These are phyloP conservation scores for Rhizopogon vesiculosus DNA, from an alignment of 768 basidiomycete species.

Conservation along the genomic window DNA sequence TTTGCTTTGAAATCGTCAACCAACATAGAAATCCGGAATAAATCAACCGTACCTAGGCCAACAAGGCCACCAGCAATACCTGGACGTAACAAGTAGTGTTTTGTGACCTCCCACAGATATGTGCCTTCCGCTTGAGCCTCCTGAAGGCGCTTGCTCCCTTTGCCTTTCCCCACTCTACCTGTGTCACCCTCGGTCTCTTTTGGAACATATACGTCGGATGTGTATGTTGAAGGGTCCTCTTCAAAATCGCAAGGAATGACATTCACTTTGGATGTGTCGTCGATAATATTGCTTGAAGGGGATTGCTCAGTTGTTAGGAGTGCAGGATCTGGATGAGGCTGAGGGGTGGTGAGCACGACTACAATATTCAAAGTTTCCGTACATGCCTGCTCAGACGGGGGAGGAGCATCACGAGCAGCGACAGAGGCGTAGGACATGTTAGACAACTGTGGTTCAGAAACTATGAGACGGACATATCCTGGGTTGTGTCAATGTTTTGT, in stretches of 20 bases:
- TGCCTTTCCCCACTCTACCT: constrained; percentile 2
- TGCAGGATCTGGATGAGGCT: constrained; percentile 63
- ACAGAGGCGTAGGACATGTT: constrained; percentile 73
- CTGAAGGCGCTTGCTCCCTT: constrained; percentile 32
- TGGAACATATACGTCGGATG: constrained; percentile 12
- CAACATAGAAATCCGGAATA: background rate
- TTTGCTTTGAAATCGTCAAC: constrained; percentile 45
- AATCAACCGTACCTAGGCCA: constrained; percentile 49
- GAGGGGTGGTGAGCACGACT: constrained; percentile 9
- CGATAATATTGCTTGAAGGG: constrained; percentile 32
- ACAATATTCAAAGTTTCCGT: background rate
- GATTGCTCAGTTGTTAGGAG: constrained; percentile 52
- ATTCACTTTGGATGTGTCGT: constrained; percentile 52
- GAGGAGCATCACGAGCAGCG: constrained; percentile 53
- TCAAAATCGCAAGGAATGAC: constrained; percentile 49
- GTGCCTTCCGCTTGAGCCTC: constrained; percentile 47
- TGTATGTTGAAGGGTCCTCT: constrained; percentile 37
- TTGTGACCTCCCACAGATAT: constrained; percentile 48
- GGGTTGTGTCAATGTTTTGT: background rate
- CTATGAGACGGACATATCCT: background rate
- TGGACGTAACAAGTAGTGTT: constrained; percentile 55
- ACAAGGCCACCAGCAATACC: constrained; percentile 69
- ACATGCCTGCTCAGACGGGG: constrained; percentile 40
- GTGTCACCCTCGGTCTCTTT: constrained; percentile 16
- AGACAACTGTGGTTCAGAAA: background rate